A percentile compares a stretch with the other conserved stretches of the same genome.
phyloP scores from a whole-genome alignment of 331 rosid genomes.

The Malus hybrid region DNA sequence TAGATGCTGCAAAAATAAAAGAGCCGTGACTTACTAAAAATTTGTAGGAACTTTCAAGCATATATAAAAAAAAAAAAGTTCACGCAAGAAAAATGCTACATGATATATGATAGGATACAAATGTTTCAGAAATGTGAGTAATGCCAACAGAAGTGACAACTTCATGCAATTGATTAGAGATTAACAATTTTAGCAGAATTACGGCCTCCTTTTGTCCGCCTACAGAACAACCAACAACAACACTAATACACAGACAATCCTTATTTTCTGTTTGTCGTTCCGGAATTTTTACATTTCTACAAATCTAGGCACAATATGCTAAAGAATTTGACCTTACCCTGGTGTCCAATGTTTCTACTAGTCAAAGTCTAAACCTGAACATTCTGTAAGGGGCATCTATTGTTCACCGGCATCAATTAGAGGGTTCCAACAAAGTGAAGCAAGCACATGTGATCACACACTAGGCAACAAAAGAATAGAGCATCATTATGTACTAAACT shows the following conservation, averaged over 20 bases:
- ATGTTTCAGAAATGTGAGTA: background rate
- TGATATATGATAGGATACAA: background rate
- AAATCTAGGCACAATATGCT: background rate
- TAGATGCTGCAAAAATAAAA: constrained; percentile 62
- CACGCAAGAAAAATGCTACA: background rate
- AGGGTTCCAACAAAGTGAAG: background rate
- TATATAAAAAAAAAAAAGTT: background rate
- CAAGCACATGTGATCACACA: background rate
- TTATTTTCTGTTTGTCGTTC: background rate
- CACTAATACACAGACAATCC: background rate
- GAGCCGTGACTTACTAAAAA: background rate
- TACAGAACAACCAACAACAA: background rate
- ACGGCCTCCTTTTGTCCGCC: background rate
- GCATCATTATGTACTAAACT: background rate
- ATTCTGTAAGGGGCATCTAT: background rate
- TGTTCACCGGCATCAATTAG: background rate
- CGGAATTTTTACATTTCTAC: background rate
- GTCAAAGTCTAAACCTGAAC: background rate
- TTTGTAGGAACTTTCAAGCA: background rate
- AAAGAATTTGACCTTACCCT: background rate
- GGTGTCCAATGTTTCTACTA: background rate
- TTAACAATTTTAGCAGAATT: background rate
- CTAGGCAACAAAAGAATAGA: background rate
- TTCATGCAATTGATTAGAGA: background rate
- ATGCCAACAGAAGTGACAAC: background rate